Evolutionary conservation across 2,329 filamentous ascomycete species (phyloP).

Genomic region (Alternaria sp.): DNA sequence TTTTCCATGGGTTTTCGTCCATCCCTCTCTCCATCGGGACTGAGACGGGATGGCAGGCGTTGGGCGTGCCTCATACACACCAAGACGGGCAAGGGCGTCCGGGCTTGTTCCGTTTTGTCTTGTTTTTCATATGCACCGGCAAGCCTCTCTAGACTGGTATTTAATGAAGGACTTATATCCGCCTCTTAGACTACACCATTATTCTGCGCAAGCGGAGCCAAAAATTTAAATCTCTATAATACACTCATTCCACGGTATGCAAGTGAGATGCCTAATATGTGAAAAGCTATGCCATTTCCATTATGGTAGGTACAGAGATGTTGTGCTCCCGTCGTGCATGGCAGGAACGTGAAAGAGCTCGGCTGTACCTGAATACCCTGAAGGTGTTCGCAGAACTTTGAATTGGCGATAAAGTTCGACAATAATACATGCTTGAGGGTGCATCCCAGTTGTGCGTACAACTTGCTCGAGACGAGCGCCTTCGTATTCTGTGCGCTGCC

Average conservation of each 20-base stretch:
- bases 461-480: neutral
- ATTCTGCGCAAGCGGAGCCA: slow-evolving; percentile 38
- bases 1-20: slow-evolving; percentile 14
- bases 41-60: slow-evolving; percentile 34
- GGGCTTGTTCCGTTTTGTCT: slow-evolving; percentile 27
- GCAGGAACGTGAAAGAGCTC: neutral
- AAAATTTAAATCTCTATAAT: slow-evolving; percentile 32
- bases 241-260: neutral
- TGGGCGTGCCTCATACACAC: slow-evolving; percentile 36
- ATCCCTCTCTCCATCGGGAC: no score
- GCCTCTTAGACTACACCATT: slow-evolving; percentile 43
- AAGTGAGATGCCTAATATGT: neutral
- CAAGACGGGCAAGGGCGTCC: slow-evolving; percentile 44
- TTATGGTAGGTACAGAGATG: neutral
- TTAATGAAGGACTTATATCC: slow-evolving; percentile 51
- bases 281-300: neutral
- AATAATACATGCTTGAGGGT: neutral
- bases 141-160: slow-evolving; percentile 48
- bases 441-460: neutral
- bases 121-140: slow-evolving; percentile 34
- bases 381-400: neutral
- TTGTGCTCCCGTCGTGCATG: neutral
- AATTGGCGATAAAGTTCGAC: neutral
- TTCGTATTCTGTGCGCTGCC: neutral
- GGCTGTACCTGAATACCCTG: neutral